Percentiles rank a stretch among this genome's conserved stretches.
These are phyloP conservation scores for Magnolia changhungtana DNA, from an alignment of 164 flowering plant genomes.

Conservation along the genomic window DNA sequence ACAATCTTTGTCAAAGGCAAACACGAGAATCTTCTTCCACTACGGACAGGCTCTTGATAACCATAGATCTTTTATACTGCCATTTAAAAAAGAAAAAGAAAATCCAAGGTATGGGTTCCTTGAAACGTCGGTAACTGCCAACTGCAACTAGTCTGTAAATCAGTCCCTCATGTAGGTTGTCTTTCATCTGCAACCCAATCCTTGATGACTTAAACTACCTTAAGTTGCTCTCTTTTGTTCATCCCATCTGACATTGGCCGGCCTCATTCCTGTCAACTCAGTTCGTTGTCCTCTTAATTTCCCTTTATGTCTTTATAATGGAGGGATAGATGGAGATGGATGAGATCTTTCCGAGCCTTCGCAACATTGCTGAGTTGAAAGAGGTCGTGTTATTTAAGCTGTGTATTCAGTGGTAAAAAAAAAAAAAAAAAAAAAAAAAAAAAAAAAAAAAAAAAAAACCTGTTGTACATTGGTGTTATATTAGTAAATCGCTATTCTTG, in stretches of 20 bases:
- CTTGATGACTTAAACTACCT: not conserved
- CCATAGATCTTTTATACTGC: not conserved
- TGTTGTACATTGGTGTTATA: constrained; percentile 13
- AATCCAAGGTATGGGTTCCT: not conserved
- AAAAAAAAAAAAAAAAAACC: not conserved
- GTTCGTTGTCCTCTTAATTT: not conserved
- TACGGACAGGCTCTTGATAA: constrained; percentile 21
- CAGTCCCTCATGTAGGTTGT: not conserved
- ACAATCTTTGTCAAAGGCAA: constrained; percentile 54
- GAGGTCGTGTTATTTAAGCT: constrained; percentile 1
- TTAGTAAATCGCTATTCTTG: constrained; percentile 2
- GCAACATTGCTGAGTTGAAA: not conserved
- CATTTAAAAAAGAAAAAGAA: not conserved
- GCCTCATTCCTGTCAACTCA: not conserved
- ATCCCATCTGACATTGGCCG: not conserved
- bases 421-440: not conserved
- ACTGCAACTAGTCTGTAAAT: not conserved
- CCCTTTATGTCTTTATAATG: too few species aligned
- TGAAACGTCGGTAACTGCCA: not conserved
- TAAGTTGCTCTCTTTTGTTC: not conserved
- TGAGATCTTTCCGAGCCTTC: not conserved
- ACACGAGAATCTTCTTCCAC: constrained; percentile 56
- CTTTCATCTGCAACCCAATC: not conserved
- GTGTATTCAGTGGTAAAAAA: not conserved
- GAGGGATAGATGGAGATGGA: not conserved